Conservation (phyloP, 176 grass and related monocot genomes). For the Echinochloa phyllopogon region DNA sequence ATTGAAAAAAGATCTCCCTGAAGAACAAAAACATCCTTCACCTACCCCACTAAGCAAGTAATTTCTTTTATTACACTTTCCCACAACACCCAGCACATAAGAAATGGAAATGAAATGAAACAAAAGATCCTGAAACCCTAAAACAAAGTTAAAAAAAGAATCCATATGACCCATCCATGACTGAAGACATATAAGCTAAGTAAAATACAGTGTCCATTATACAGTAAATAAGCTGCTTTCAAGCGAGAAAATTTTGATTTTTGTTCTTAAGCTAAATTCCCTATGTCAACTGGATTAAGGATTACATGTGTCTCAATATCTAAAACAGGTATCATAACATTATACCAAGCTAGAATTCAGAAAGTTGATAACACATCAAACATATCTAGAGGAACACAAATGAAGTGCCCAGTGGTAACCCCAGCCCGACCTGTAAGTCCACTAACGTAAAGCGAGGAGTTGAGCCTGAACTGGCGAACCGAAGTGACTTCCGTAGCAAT, state of each 20-base stretch:
- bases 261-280: background rate
- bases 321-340: background rate
- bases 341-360: conserved; percentile 10
- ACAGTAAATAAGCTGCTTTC: background rate
- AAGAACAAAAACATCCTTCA: conserved; percentile 3
- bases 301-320: background rate
- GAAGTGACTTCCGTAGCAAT: too few species aligned
- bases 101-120: conserved; percentile 1
- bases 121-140: background rate
- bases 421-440: too few species aligned
- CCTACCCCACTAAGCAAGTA: background rate
- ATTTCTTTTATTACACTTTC: background rate
- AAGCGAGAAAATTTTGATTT: background rate
- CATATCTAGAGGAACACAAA: conserved; percentile 25
- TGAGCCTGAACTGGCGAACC: too few species aligned
- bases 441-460: too few species aligned
- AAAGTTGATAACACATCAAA: conserved; percentile 5
- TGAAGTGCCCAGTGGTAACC: background rate
- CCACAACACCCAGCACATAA: background rate
- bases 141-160: conserved; percentile 1
- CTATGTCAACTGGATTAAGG: background rate
- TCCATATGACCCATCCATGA: background rate
- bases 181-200: background rate
- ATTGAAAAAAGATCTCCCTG: background rate
- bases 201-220: background rate